phyloP scores from a whole-genome alignment of 1,284 basidiomycete species.

The Puccinia hordei region DNA sequence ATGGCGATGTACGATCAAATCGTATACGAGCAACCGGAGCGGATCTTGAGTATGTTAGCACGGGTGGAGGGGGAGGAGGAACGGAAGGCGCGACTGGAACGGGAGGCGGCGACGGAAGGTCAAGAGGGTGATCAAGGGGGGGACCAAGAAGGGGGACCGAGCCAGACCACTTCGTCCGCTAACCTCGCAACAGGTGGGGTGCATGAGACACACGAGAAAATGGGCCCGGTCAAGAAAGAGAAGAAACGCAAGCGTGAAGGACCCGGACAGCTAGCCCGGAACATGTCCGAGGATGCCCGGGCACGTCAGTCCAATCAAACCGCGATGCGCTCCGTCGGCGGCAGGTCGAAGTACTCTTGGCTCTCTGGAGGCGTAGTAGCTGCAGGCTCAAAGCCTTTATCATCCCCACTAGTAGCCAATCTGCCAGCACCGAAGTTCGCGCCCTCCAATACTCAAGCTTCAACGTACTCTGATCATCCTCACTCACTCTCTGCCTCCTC shows the following conservation, averaged over 20 bases:
- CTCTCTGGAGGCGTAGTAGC: constrained; percentile 68
- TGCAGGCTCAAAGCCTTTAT: constrained; percentile 24
- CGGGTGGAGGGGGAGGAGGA: constrained; percentile 78
- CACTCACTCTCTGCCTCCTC: too few relatives aligned
- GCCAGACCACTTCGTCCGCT: constrained; percentile 19
- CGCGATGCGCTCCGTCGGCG: constrained; percentile 79
- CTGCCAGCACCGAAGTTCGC: constrained; percentile 39
- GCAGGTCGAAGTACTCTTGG: constrained; percentile 75
- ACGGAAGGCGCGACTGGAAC: constrained; percentile 73
- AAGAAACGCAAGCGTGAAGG: constrained; percentile 60
- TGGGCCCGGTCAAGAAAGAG: constrained; percentile 73
- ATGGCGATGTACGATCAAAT: constrained; percentile 77
- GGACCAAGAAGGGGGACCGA: constrained; percentile 1
- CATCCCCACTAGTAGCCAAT: constrained; percentile 2
- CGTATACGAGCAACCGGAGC: constrained; percentile 72
- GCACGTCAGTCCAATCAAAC: constrained; percentile 86
- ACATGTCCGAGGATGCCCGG: constrained; percentile 81
- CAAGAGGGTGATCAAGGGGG: constrained; percentile 2
- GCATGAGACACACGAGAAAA: constrained; percentile 64
- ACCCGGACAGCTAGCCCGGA: constrained; percentile 75
- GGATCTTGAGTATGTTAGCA: constrained; percentile 73
- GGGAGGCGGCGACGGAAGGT: constrained; percentile 61
- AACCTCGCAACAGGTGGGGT: neutral
- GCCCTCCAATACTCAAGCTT: neutral
- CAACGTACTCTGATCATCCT: too few relatives aligned